phyloP scores from a whole-genome alignment of 768 basidiomycete species.

The Russula virescens region DNA sequence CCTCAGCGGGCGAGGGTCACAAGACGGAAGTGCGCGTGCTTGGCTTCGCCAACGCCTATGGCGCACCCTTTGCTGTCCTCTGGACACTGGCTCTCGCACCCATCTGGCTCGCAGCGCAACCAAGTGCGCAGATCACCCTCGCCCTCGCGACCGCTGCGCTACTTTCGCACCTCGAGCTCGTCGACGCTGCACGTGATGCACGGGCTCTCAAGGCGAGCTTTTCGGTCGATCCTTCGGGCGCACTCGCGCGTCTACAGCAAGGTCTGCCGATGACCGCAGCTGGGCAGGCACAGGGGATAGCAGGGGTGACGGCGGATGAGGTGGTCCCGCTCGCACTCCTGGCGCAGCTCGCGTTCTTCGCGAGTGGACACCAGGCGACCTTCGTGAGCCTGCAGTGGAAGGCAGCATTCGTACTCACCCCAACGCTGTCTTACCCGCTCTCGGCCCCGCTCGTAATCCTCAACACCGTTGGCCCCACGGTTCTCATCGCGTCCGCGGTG shows the following conservation, averaged over 20 bases:
- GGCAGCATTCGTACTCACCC: conserved; percentile 76
- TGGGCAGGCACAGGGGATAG: neutral
- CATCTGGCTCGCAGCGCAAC: conserved; percentile 62
- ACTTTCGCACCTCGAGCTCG: conserved; percentile 71
- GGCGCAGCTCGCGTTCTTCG: conserved; percentile 71
- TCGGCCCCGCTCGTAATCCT: conserved; percentile 67
- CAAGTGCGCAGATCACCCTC: conserved; percentile 78
- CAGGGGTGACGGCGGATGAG: conserved; percentile 47
- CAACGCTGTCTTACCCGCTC: conserved; percentile 62
- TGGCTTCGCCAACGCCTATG: conserved; percentile 88
- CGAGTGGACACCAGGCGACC: conserved; percentile 89
- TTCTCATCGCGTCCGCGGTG: conserved; percentile 58
- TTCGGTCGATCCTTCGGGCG: conserved; percentile 39
- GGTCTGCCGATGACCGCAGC: neutral
- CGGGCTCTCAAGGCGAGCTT: conserved; percentile 48
- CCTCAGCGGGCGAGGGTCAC: conserved; percentile 25
- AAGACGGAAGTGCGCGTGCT: conserved; percentile 53
- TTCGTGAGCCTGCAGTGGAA: conserved; percentile 95
- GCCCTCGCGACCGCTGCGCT: conserved; percentile 58
- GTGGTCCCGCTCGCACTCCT: conserved; percentile 70
- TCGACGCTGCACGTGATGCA: conserved; percentile 78
- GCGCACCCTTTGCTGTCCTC: conserved; percentile 81
- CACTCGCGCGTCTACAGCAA: conserved; percentile 34
- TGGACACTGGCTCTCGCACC: conserved; percentile 60
- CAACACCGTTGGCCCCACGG: conserved; percentile 72